Evolutionary conservation across 2,329 filamentous ascomycete species (phyloP).

Genomic region (Alternaria sp.): DNA sequence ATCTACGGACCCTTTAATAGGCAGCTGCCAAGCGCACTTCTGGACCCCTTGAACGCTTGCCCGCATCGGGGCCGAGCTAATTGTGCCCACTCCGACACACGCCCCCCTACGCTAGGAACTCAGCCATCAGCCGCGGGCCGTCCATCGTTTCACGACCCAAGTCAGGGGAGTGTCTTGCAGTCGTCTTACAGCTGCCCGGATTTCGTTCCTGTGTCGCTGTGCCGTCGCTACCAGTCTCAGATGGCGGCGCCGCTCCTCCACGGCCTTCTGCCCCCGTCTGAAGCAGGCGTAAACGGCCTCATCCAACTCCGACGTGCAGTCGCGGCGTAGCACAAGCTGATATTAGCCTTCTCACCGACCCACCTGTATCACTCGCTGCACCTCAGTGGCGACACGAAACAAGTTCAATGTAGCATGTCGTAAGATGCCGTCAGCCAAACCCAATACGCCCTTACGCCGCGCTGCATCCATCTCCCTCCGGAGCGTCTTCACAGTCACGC

Average conservation of each 20-base stretch:
- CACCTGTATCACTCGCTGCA: slow-evolving; percentile 33
- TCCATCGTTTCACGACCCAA: slow-evolving; percentile 32
- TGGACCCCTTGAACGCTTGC: slow-evolving; percentile 25
- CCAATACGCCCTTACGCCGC: slow-evolving; percentile 25
- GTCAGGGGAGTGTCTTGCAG: slow-evolving; percentile 22
- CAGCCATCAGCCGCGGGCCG: slow-evolving; percentile 31
- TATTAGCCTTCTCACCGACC: slow-evolving; percentile 22
- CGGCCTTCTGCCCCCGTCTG: not conserved
- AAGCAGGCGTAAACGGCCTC: not conserved
- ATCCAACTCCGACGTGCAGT: slow-evolving; percentile 17
- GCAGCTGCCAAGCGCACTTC: slow-evolving; percentile 21
- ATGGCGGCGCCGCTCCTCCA: not conserved
- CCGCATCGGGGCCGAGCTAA: slow-evolving; percentile 11
- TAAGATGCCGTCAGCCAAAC: slow-evolving; percentile 35
- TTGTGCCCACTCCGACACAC: slow-evolving; percentile 10
- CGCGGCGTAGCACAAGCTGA: slow-evolving; percentile 16
- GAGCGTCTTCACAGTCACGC: slow-evolving; percentile 20
- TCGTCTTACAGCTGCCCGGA: slow-evolving; percentile 17
- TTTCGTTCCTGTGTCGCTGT: slow-evolving; percentile 8
- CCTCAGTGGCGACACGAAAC: slow-evolving; percentile 38
- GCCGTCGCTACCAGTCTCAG: slow-evolving; percentile 6
- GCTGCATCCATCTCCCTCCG: slow-evolving; percentile 20
- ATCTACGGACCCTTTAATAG: slow-evolving; percentile 46
- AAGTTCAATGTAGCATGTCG: slow-evolving; percentile 30
- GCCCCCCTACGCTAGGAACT: slow-evolving; percentile 22